Percentiles rank a stretch among this genome's conserved stretches.
Conservation (phyloP, 768 basidiomycete species). For the Vararia minispora region DNA sequence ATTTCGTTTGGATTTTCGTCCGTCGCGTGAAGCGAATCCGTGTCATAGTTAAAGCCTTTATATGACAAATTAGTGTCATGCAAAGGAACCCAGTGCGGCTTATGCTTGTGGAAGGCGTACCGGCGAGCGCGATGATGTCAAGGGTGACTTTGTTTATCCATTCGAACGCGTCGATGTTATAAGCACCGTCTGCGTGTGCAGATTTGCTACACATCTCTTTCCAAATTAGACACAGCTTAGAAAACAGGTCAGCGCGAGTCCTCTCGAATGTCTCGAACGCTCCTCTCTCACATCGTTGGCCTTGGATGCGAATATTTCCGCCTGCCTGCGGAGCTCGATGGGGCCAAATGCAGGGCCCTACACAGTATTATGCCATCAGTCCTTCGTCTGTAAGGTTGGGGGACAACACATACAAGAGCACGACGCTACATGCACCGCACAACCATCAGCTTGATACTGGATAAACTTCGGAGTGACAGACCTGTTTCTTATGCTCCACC, state of each 20-base stretch:
- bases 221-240: conserved; percentile 22
- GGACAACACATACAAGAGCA: too few species aligned
- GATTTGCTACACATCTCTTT: conserved; percentile 6
- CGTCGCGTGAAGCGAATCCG: conserved; percentile 20
- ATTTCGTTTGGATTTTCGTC: conserved; percentile 21
- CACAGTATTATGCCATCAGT: not conserved
- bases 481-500: conserved; percentile 8
- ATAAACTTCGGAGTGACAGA: too few species aligned
- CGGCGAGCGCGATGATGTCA: conserved; percentile 18
- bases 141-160: conserved; percentile 16
- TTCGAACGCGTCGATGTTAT: conserved; percentile 6
- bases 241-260: not conserved
- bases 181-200: conserved; percentile 3
- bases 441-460: too few species aligned
- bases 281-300: conserved; percentile 10
- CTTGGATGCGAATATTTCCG: conserved; percentile 13
- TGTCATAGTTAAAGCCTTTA: conserved; percentile 28
- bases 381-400: conserved; percentile 7
- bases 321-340: conserved; percentile 15
- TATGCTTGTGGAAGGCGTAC: too few species aligned
- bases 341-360: conserved; percentile 18
- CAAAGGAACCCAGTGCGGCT: too few species aligned
- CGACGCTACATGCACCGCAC: too few species aligned
- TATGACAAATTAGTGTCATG: not conserved
- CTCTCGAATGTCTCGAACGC: not conserved